Evolutionary conservation across 257 asterid genomes (phyloP).

Genomic region (Ehretia macrophylla): DNA sequence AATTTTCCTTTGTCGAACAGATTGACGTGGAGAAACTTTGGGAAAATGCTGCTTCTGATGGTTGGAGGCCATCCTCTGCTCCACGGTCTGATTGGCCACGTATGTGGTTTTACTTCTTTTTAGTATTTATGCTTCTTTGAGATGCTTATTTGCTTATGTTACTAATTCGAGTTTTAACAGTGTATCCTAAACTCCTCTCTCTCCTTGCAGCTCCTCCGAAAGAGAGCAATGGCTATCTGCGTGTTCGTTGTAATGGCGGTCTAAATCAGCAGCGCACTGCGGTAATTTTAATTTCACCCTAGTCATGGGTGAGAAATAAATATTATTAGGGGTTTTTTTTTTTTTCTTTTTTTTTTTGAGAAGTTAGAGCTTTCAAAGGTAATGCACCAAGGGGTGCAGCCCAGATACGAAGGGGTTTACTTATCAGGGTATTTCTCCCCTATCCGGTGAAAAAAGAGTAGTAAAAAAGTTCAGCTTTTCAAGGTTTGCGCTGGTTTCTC

Average conservation of each 20-base stretch:
- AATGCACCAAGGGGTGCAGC: no score
- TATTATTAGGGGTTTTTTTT: no score
- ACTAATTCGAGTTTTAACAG: neutral
- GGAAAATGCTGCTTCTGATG: conserved; percentile 74
- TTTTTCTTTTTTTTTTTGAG: no score
- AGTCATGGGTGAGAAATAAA: no score
- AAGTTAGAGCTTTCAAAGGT: no score
- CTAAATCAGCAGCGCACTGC: conserved; percentile 98
- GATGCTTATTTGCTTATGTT: conserved; percentile 3
- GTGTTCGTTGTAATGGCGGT: conserved; percentile 99
- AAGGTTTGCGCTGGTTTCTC: no score
- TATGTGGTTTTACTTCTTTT: conserved; percentile 30
- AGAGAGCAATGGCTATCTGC: conserved; percentile 84
- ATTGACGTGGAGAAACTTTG: conserved; percentile 73
- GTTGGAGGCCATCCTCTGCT: conserved; percentile 96
- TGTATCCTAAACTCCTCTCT: conserved; percentile 3
- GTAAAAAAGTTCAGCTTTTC: no score
- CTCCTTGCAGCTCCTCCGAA: conserved; percentile 64
- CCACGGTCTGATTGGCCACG: conserved; percentile 96
- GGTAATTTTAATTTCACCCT: conserved; percentile 24
- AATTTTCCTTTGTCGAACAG: conserved; percentile 31
- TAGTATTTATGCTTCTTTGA: neutral
- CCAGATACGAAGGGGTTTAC: no score
- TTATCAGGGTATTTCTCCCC: no score
- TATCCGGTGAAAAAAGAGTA: no score